These are phyloP conservation scores for Tylopilus rubrobrunneus DNA, from an alignment of 768 basidiomycete genomes.

Conservation along the genomic window DNA sequence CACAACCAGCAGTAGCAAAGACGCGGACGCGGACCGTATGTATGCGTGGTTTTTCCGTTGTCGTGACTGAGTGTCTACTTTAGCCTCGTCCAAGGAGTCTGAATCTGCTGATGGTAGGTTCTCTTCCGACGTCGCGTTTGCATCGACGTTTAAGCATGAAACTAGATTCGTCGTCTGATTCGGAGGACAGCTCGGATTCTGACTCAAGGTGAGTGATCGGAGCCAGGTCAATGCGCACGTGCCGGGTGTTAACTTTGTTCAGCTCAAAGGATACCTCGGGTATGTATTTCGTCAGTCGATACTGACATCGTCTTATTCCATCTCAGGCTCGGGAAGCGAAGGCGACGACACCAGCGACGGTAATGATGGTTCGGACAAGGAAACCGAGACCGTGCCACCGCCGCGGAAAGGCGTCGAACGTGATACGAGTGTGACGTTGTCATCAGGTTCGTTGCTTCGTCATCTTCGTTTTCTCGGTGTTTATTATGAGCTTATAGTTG, in stretches of 20 bases:
- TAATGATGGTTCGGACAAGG: constrained; percentile 3
- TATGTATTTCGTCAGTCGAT: constrained; percentile 7
- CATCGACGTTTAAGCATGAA: not conserved
- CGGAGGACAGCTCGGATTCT: constrained; percentile 24
- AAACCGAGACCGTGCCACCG: not conserved
- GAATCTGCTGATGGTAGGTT: constrained; percentile 26
- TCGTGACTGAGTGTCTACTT: constrained; percentile 8
- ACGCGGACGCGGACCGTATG: constrained; percentile 22
- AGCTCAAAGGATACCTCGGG: constrained; percentile 22
- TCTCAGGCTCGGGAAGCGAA: constrained; percentile 15
- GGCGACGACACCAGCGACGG: constrained; percentile 10
- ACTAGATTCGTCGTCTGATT: constrained; percentile 20
- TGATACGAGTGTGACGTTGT: constrained; percentile 40
- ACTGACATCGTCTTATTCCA: not conserved
- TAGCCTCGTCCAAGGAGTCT: constrained; percentile 22
- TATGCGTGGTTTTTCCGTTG: not conserved
- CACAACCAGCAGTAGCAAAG: constrained; percentile 11
- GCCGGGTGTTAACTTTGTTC: not conserved
- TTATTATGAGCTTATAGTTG: constrained; percentile 10
- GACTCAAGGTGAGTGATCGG: constrained; percentile 20
- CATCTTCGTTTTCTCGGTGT: not conserved
- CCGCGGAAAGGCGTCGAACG: constrained; percentile 19
- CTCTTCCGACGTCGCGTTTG: not conserved
- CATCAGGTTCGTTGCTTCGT: constrained; percentile 26
- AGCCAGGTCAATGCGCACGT: constrained; percentile 4